phyloP scores from a whole-genome alignment of 441 rosid genomes.

The Pelargonium citronellum region DNA sequence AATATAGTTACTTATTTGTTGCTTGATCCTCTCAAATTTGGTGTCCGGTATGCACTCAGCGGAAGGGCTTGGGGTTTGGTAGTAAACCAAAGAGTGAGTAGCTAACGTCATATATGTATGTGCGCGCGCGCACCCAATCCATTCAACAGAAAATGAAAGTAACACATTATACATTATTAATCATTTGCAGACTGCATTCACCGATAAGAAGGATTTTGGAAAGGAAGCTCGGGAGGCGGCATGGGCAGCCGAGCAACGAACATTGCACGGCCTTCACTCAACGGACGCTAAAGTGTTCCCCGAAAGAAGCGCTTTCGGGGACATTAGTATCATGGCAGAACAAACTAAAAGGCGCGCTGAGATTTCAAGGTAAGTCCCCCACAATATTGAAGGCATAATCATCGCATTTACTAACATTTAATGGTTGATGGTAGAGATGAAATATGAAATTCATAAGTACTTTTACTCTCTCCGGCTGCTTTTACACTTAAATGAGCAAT shows the following conservation, averaged over 20 bases:
- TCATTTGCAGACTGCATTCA: constrained; percentile 53
- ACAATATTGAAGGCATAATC: neutral
- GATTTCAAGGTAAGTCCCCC: constrained; percentile 37
- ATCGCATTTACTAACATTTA: no score
- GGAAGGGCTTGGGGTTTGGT: constrained; percentile 55
- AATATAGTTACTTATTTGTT: constrained; percentile 68
- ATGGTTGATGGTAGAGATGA: no score
- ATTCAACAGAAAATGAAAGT: neutral
- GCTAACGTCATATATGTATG: neutral
- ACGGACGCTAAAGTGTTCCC: constrained; percentile 24
- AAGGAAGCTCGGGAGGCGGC: constrained; percentile 47
- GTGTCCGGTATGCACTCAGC: constrained; percentile 53
- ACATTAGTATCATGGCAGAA: constrained; percentile 47
- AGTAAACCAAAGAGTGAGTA: constrained; percentile 32
- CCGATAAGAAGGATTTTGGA: constrained; percentile 44
- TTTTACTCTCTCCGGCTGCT: no score
- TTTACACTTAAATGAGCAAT: no score
- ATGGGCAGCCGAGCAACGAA: constrained; percentile 51
- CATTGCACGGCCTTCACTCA: constrained; percentile 43
- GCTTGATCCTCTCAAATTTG: constrained; percentile 78
- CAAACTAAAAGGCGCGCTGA: constrained; percentile 58
- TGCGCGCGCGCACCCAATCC: no score
- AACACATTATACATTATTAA: neutral
- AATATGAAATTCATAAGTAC: no score
- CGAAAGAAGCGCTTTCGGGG: constrained; percentile 35